Base-by-base conservation (phyloP, 768 basidiomycete genomes). In the Psilocybe cyanescens region DNA sequence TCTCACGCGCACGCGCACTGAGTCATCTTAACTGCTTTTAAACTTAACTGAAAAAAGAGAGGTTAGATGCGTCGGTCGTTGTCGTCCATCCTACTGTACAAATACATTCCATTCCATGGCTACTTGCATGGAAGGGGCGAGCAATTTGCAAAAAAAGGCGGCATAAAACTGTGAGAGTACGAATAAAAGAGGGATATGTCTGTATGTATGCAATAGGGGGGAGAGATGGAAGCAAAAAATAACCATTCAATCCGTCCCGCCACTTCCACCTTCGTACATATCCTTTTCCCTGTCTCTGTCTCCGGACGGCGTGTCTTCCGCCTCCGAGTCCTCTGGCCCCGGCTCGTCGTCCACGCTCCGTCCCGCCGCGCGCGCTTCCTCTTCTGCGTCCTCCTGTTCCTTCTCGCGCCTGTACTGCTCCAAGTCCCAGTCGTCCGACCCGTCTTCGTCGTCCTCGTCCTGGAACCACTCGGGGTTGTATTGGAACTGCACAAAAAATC, bases 391-490 rank as follows among this genome's bases (percentile, higher is more conserved):
- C 60, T 86, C 86, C 58, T 83, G 84, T 67, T 88, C 86, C 69
- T 87, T 79, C 72, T 87, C 74, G 48, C 77, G 79, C 65, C 89
- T 82, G 74, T 90, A 92, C 66, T 83, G 80, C 29, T 75, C 68
- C 46, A 89, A 74, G 74, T 89, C 87, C 77, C 86, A 88, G 47
- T 84, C 83, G 51, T 87, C 87, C 19, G 75, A 75, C 2, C 55
- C 73, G 16, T 78, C 82, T 3, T 73, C 81, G 1, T 83, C 83
- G 19, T 87, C 86, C 54, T 89, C 84, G 68, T 94, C 94, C 65
- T 89, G 86, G 79, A 95, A 95, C 91, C 93, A 94, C 68, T 95
- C 92, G 16, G 94, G 91, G 75, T 96, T 95, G 86, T 93, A 97
- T 78, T 93, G 90, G 85, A 97, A 97, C 91, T 94, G 68, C 5